Base-by-base conservation (phyloP, 2,329 filamentous ascomycete species). In the Fusarium neocosmosporiellum region DNA sequence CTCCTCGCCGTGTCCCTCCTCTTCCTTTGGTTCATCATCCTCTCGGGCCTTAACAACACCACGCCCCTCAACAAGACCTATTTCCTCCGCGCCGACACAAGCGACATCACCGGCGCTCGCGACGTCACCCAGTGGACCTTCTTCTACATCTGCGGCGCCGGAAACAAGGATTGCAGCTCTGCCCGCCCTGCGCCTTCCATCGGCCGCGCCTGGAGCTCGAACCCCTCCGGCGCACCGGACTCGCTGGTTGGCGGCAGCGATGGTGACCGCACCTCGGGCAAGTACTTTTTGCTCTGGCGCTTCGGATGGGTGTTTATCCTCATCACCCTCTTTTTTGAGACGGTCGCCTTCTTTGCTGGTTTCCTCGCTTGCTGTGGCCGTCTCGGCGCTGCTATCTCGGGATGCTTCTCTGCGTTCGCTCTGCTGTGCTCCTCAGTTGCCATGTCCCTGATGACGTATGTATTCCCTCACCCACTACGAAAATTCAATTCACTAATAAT, bases 291-390 rank as follows among this genome's bases (percentile, higher is more conserved):
- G 83, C 88, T 96, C 80, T 97, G 94, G 85, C 90, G 96, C 43
- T 98, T 98, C 85, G 93, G 94, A 82, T 98, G 96, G 89, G 94
- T 95, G 39, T 96, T 98, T 83, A 93, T 93, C 85, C 86, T 98
- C 65, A 92, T 98, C 74, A 90, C 91, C 20, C 88, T 98, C 39
- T 91, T 98, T 86, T 96, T 97, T 81, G 89, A 89, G 71, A 87
- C 89, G 55, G 64, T 90, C 29, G 89, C 92, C 70, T 90, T 95
- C 79, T 88, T 94, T 81, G 83, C 87, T 13, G 89, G 91, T 72
- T 86, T 94, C 70, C 82, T 95, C 18, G 92, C 93, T 18, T 90
- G 92, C 78, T 93, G 87, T 82, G 91, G 91, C 36, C 90, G 93
- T 64, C 86, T 95, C 2, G 93, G 92, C 53, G 88, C 92, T 9